phyloP scores from a whole-genome alignment of 1,284 basidiomycete species.

The Mycena sp. region DNA sequence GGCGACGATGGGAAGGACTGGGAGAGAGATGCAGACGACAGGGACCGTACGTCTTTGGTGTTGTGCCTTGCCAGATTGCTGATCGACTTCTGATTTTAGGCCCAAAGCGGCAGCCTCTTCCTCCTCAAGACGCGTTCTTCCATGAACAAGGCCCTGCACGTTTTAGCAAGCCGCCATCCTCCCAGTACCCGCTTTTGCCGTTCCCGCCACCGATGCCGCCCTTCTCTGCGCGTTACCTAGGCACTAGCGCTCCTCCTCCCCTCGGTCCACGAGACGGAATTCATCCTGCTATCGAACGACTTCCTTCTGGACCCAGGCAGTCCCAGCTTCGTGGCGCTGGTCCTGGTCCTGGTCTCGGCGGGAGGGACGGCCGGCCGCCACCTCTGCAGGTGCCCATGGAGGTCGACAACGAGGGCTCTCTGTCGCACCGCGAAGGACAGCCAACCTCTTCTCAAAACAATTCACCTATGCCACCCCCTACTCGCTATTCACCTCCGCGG shows the following conservation, averaged over 20 bases:
- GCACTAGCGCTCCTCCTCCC: too few relatives aligned
- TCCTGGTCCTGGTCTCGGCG: too few relatives aligned
- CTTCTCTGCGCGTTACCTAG: constrained; percentile 1
- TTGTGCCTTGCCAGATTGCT: too few relatives aligned
- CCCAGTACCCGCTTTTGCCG: too few relatives aligned
- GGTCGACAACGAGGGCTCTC: background rate
- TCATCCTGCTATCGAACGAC: constrained; percentile 1
- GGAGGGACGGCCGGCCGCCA: background rate
- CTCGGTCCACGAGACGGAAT: constrained; percentile 10
- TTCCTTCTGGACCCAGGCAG: constrained; percentile 25
- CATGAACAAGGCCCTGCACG: background rate
- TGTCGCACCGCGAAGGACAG: background rate
- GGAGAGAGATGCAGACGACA: too few relatives aligned
- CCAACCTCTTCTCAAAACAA: background rate
- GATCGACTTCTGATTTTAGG: background rate
- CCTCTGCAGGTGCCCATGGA: background rate
- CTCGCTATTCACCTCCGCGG: background rate
- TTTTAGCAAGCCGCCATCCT: constrained; percentile 5
- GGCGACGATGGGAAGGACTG: constrained; percentile 4
- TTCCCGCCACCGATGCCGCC: constrained; percentile 8
- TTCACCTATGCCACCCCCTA: background rate
- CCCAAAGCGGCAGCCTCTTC: constrained; percentile 25
- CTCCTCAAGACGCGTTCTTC: constrained; percentile 14
- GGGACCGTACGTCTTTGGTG: background rate
- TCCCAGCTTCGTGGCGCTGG: too few relatives aligned